These are phyloP conservation scores for Haematococcus lacustris DNA, from an alignment of 139 green algal species.

Conservation along the genomic window DNA sequence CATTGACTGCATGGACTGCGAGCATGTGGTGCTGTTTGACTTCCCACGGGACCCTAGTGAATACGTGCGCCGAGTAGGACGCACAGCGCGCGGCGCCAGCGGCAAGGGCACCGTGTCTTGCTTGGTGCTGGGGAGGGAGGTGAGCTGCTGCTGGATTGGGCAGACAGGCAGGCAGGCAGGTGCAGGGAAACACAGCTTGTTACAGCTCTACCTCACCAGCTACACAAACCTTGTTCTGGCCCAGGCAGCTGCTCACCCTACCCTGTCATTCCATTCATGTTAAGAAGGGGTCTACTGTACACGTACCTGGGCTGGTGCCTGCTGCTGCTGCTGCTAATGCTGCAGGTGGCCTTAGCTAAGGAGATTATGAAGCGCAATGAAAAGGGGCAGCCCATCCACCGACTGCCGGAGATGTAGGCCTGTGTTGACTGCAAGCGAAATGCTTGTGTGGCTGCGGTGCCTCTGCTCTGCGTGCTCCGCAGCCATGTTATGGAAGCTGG, in stretches of 20 bases:
- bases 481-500: too few relatives aligned
- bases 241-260: background rate
- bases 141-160: too few relatives aligned
- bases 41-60: constrained; percentile 91
- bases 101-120: constrained; percentile 67
- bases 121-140: constrained; percentile 80
- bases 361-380: constrained; percentile 64
- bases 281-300: too few relatives aligned
- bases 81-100: constrained; percentile 75
- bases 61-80: constrained; percentile 85
- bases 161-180: constrained; percentile 81
- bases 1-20: constrained; percentile 65
- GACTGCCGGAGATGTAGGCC: too few relatives aligned
- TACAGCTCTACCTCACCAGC: background rate
- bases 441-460: too few relatives aligned
- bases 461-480: too few relatives aligned
- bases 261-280: too few relatives aligned
- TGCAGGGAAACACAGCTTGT: constrained; percentile 9
- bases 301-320: too few relatives aligned
- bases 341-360: constrained; percentile 67
- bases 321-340: too few relatives aligned
- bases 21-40: constrained; percentile 94
- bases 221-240: background rate
- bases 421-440: too few relatives aligned
- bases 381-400: constrained; percentile 63